Evolutionary conservation across 106 monocot genomes (phyloP).

Genomic region (Acorus gramineus): DNA sequence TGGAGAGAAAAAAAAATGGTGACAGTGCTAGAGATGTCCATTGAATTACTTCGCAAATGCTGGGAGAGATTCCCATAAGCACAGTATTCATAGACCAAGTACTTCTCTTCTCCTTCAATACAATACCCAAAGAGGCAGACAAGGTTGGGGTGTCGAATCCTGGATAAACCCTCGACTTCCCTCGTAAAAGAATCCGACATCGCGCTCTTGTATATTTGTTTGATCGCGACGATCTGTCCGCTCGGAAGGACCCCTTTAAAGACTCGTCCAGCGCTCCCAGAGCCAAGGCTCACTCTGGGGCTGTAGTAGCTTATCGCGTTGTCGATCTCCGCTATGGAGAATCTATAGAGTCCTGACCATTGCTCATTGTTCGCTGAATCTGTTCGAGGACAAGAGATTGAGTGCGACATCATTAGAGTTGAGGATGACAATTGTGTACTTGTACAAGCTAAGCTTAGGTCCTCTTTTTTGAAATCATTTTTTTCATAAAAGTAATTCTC

Average conservation of each 20-base stretch:
- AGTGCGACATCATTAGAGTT: background rate
- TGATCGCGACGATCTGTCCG: constrained; percentile 39
- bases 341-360: constrained; percentile 42
- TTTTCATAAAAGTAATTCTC: too few species aligned
- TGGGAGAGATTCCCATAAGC: constrained; percentile 33
- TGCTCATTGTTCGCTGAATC: constrained; percentile 11
- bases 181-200: constrained; percentile 26
- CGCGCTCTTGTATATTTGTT: constrained; percentile 28
- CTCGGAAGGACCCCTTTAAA: constrained; percentile 43
- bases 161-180: constrained; percentile 33
- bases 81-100: constrained; percentile 42
- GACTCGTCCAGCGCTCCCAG: constrained; percentile 42
- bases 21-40: too few species aligned
- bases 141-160: constrained; percentile 28
- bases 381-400: background rate
- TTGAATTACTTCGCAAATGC: constrained; percentile 26
- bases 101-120: constrained; percentile 22
- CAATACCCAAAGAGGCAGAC: constrained; percentile 37
- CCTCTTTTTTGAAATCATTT: too few species aligned
- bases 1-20: background rate
- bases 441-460: too few species aligned
- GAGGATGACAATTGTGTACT: background rate
- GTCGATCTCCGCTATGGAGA: constrained; percentile 39
- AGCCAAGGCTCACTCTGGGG: constrained; percentile 23
- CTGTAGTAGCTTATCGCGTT: constrained; percentile 29